A percentile compares a stretch with the other conserved stretches of the same genome.
Evolutionary conservation across 2,329 filamentous ascomycete genomes (phyloP).

Genomic region (Diaporthe sp.): DNA sequence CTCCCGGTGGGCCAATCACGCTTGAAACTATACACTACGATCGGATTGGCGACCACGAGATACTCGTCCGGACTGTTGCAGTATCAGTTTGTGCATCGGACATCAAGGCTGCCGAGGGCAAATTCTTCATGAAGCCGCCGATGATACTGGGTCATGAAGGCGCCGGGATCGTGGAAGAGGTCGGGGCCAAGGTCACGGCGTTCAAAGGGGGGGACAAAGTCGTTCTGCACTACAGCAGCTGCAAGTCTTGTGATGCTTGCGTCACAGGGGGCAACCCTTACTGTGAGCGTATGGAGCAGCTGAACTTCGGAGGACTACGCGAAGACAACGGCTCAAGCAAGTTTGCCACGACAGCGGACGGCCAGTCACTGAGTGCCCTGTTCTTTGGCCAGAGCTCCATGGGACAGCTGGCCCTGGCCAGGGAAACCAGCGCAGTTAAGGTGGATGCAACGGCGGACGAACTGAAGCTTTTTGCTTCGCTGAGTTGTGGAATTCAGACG

Average conservation of each 20-base stretch:
- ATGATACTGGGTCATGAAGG: constrained; percentile 43
- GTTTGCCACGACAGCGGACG: constrained; percentile 9
- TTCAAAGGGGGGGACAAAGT: constrained; percentile 44
- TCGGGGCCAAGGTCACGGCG: constrained; percentile 41
- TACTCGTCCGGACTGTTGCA: constrained; percentile 32
- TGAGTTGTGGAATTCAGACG: constrained; percentile 37
- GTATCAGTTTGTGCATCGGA: constrained; percentile 37
- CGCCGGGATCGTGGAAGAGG: constrained; percentile 41
- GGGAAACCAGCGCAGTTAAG: constrained; percentile 37
- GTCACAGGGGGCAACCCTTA: constrained; percentile 16
- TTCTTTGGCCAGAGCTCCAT: constrained; percentile 41
- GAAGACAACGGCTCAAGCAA: constrained; percentile 18
- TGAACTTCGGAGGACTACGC: constrained; percentile 32
- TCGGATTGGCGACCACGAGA: constrained; percentile 18
- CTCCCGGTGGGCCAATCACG: constrained; percentile 4
- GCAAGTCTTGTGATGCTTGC: constrained; percentile 32
- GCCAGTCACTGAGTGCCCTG: constrained; percentile 8
- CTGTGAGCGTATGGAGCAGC: constrained; percentile 20
- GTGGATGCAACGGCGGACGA: constrained; percentile 32
- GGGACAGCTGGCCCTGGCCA: constrained; percentile 31
- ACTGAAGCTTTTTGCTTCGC: constrained; percentile 30
- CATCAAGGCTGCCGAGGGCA: constrained; percentile 34
- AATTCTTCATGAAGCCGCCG: constrained; percentile 35
- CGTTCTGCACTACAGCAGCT: constrained; percentile 37
- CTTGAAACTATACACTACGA: constrained; percentile 34